Base-by-base conservation (phyloP, 2,329 filamentous ascomycete genomes). In the Allantophomopsis lycopodina region DNA sequence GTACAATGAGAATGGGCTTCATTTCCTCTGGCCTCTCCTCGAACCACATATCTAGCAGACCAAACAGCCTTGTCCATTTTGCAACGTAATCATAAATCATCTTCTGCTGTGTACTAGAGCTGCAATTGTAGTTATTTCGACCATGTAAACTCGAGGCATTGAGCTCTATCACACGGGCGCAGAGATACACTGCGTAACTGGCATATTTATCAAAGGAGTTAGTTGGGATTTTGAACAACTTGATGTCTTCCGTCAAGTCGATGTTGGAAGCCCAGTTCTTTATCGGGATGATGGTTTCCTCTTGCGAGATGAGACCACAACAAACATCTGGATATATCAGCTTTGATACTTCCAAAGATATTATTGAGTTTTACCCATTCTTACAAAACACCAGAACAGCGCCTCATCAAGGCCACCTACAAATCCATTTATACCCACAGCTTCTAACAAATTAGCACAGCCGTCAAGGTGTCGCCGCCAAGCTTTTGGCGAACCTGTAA, bases 141-240 rank as follows among this genome's bases (percentile, higher is more conserved):
- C 10, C 32, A 7, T 14, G 6, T 6, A 8, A 14, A 8, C 6
- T 8, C 3, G 57, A 60, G 7, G 65, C 61, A 11, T 71, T 56
- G 3, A 76, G 60, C 45, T 72, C 63, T 42, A 65, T 70, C 2
- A 64, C 63, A 41, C 62, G 63, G 4, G 71, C 65, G 38, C 63
- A 68, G 2, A 78, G 60, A 45, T 70, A 77, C 2, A 77, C 71
- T 7, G 71, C 63, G 45, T 71, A 71, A 46, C 76, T 76, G 23
- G 73, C 73, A 44, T 73, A 65, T 62, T 69, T 72, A 46, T 77
- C 73, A 5, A 66, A 60, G 32, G 48, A 32, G 1, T 42, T 48
- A 3, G 48, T 46, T 2, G 44, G 43, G 21, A 48, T 50, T 7
- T 53, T 53, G 41, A 68, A 65, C 7, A 64, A 43, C 2, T 48